phyloP scores from a whole-genome alignment of 805 yeast genomes.

The Wickerhamomyces rabaulensis region DNA sequence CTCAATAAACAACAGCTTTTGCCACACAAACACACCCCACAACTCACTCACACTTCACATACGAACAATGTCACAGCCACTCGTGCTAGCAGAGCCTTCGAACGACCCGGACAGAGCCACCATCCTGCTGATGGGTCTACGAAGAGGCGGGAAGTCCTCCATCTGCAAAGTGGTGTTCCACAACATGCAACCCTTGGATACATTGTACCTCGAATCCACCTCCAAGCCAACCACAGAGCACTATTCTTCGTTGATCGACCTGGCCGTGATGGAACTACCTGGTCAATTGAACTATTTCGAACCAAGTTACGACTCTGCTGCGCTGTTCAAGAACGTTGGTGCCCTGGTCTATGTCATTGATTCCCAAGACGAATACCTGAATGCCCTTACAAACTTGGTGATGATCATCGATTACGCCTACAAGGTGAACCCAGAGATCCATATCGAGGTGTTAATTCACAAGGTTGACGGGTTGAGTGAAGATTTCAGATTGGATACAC shows the following conservation, averaged over 20 bases:
- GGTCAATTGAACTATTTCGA: constrained; percentile 90
- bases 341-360: constrained; percentile 93
- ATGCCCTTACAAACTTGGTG: constrained; percentile 84
- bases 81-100: constrained; percentile 20
- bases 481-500: constrained; percentile 91
- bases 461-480: constrained; percentile 90
- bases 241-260: constrained; percentile 76
- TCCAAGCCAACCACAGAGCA: constrained; percentile 83
- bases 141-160: constrained; percentile 87
- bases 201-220: constrained; percentile 85
- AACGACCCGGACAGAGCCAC: constrained; percentile 64
- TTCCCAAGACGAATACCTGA: constrained; percentile 89
- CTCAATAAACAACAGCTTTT: too few species aligned
- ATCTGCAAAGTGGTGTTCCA: constrained; percentile 95
- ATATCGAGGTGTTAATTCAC: constrained; percentile 90
- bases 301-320: constrained; percentile 73
- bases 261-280: constrained; percentile 90
- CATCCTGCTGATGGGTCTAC: constrained; percentile 79
- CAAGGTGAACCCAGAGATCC: constrained; percentile 75
- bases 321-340: constrained; percentile 75
- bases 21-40: background rate
- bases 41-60: background rate
- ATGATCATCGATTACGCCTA: constrained; percentile 85
- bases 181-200: constrained; percentile 93
- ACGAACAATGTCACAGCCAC: constrained; percentile 1